These are phyloP conservation scores for Beverwykella pulmonaria DNA, from an alignment of 495 filamentous ascomycete genomes.

Conservation along the genomic window DNA sequence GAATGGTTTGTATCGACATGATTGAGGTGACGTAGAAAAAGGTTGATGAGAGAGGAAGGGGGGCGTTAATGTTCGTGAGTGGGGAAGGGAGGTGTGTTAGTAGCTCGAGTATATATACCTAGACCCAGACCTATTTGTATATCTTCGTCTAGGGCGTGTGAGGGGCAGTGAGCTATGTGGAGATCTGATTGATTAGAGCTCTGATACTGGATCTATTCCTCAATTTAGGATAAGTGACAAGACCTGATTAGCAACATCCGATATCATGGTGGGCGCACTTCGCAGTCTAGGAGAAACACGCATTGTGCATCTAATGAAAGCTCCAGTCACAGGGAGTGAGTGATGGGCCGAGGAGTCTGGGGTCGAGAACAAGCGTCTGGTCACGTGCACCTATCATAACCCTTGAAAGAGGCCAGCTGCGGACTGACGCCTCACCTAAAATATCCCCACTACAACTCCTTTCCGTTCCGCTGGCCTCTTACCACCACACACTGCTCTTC, in stretches of 20 bases:
- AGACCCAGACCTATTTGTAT: not conserved
- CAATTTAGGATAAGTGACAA: conserved; percentile 14
- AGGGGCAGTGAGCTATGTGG: conserved; percentile 12
- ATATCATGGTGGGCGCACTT: not conserved
- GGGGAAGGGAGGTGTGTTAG: not conserved
- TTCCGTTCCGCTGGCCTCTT: conserved; percentile 3
- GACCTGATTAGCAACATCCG: not conserved
- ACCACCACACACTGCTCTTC: conserved; percentile 3
- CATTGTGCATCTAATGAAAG: not conserved
- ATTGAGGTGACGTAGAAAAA: not conserved
- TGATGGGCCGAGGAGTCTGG: not conserved
- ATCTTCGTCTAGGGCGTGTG: conserved; percentile 2
- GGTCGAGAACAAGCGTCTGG: not conserved
- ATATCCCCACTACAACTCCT: conserved; percentile 21
- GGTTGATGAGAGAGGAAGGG: too few species aligned
- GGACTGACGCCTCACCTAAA: conserved; percentile 12
- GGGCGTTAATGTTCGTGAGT: too few species aligned
- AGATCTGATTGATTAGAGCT: not conserved
- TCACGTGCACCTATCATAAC: conserved; percentile 2
- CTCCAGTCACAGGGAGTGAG: not conserved
- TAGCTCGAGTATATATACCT: not conserved
- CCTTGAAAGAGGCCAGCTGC: conserved; percentile 1
- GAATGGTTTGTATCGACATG: conserved; percentile 42
- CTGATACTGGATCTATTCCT: not conserved
- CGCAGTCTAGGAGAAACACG: not conserved